Conservation (phyloP, 306 rosid genomes). For the Quercus aquifolioides region DNA sequence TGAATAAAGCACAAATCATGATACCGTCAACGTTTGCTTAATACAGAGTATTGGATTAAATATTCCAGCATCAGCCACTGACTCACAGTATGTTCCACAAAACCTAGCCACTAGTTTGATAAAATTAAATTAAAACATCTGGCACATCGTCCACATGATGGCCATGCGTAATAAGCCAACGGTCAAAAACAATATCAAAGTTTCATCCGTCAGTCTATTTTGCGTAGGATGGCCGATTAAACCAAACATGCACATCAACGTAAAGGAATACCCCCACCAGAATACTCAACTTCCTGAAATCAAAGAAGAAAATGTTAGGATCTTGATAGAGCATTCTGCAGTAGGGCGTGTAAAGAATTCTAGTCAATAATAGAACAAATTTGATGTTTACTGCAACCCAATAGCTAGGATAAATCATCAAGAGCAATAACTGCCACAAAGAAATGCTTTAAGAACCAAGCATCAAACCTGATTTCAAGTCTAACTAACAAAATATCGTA, state of each 20-base stretch:
- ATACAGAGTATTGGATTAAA: neutral
- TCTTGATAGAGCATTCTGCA: neutral
- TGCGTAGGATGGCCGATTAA: neutral
- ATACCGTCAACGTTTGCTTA: neutral
- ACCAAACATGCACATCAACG: conserved; percentile 15
- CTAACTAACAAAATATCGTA: neutral
- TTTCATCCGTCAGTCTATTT: neutral
- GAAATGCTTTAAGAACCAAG: neutral
- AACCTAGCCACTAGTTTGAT: conserved; percentile 1
- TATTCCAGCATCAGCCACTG: neutral
- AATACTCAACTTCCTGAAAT: conserved; percentile 55
- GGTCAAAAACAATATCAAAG: conserved; percentile 1
- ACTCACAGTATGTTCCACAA: conserved; percentile 3
- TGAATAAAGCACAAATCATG: neutral
- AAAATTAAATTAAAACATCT: neutral
- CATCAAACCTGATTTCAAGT: neutral
- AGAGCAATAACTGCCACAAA: neutral
- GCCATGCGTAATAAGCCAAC: neutral
- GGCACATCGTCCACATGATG: neutral
- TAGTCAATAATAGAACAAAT: neutral
- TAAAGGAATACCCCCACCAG: conserved; percentile 46
- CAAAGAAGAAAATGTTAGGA: neutral
- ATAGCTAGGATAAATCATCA: neutral
- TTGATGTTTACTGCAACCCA: neutral
- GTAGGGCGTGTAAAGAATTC: neutral